Percentiles rank a stretch among this genome's conserved stretches.
These are phyloP conservation scores for Dryas drummondii DNA, from an alignment of 306 rosid species.

Conservation along the genomic window DNA sequence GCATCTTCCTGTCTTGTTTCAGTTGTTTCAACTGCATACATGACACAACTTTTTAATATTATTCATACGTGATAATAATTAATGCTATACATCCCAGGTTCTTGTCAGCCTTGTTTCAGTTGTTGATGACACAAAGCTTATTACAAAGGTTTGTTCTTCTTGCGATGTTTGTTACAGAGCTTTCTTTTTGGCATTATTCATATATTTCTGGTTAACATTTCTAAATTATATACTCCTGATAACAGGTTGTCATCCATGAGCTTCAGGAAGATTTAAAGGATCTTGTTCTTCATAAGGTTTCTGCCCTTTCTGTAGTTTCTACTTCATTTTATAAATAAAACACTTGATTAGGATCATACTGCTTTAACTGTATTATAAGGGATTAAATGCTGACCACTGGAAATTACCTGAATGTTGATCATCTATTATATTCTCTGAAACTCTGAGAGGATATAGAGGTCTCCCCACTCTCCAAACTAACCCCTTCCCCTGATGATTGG, in stretches of 20 bases:
- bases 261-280: slow-evolving; percentile 64
- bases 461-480: no score
- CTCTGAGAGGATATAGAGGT: neutral
- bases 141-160: slow-evolving; percentile 64
- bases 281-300: slow-evolving; percentile 83
- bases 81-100: slow-evolving; percentile 49
- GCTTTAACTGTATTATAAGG: neutral
- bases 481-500: neutral
- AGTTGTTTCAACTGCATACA: neutral
- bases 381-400: neutral
- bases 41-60: neutral
- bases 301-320: slow-evolving; percentile 4
- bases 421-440: neutral
- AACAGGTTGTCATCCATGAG: slow-evolving; percentile 72
- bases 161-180: slow-evolving; percentile 25
- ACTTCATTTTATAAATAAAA: neutral
- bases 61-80: neutral
- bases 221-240: slow-evolving; percentile 21
- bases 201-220: slow-evolving; percentile 20
- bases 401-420: neutral
- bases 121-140: slow-evolving; percentile 88
- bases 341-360: neutral
- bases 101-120: slow-evolving; percentile 72
- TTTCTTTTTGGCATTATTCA: slow-evolving; percentile 5
- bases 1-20: neutral